Conservation (phyloP, 176 grass and related monocot species). For the Aegilops umbellulata region DNA sequence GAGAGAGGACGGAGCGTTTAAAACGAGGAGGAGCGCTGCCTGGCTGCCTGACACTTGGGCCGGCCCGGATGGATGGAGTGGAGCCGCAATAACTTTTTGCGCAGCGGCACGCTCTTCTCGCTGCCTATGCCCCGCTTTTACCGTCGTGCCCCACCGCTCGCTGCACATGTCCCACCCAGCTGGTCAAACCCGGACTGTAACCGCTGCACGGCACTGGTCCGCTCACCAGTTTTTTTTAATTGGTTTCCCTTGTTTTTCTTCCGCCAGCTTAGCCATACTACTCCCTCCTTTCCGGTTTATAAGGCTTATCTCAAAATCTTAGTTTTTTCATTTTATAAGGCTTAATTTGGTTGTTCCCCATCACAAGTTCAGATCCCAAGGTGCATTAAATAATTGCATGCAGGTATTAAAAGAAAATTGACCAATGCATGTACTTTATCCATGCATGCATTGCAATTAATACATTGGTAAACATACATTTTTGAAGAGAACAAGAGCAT, state of each 20-base stretch:
- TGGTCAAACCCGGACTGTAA: slow-evolving; percentile 1
- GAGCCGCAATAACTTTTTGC: slow-evolving; percentile 13
- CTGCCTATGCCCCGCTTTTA: slow-evolving; percentile 9
- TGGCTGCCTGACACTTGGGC: background rate
- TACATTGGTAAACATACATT: too few species aligned
- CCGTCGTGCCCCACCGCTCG: background rate
- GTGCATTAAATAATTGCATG: too few species aligned
- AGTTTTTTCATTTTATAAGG: too few species aligned
- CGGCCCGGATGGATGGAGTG: too few species aligned
- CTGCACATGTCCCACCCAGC: background rate
- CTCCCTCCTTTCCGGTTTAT: too few species aligned
- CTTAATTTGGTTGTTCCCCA: too few species aligned
- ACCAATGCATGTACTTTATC: too few species aligned
- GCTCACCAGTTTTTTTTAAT: background rate
- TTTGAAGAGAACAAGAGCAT: too few species aligned
- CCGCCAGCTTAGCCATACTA: background rate
- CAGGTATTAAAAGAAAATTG: too few species aligned
- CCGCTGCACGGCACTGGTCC: background rate
- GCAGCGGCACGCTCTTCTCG: slow-evolving; percentile 24
- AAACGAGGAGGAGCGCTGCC: slow-evolving; percentile 35
- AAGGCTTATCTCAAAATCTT: too few species aligned
- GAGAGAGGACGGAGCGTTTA: slow-evolving; percentile 25
- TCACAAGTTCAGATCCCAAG: too few species aligned
- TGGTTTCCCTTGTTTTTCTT: background rate
- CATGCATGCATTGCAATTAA: too few species aligned